Base-by-base conservation (phyloP, 2,329 filamentous ascomycete genomes). In the Lasiodiplodia gonubiensis region DNA sequence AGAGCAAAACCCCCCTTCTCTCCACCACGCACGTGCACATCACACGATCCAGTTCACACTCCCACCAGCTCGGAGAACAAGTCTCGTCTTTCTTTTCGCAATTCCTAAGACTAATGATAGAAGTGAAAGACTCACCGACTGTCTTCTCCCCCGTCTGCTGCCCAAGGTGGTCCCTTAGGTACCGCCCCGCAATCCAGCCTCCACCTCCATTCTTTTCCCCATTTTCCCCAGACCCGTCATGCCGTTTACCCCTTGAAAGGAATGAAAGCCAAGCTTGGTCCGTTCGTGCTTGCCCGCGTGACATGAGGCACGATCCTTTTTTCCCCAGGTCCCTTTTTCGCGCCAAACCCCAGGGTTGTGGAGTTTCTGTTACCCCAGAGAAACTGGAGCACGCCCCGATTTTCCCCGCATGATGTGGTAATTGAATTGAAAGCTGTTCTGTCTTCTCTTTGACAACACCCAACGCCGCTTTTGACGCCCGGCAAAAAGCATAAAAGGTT, bases 321-420 rank as follows among this genome's bases (percentile, higher is more conserved):
- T 37, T 30, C n/a, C 33, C 52, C 52, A 35, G 52, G 30, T 33
- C 30, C 7, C 30, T 11, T 35, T 30, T 25, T n/a, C 18, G 5
- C 21, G n/a, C 18, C 48, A 33, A 4, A 54, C 52, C 21, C 54
- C 35, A 18, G 11, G 27, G 12, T 12, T n/a, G 16, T 30, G 27
- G 4, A 53, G 51, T 37, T 37, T 35, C 54, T 42, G 37, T 57
- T 57, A 57, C 54, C 54, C 54, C 35, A 57, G 54, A 57, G 54
- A 57, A 57, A 57, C 25, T 54, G 27, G 23, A 6, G 8, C 18
- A 12, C 12, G 14, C 52, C 27, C 52, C 52, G 52, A 25, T 16
- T 57, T 57, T 57, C 54, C 21, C 54, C 54, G 54, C 52, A 35
- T n/a, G 21, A 42, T 42, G 39, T n/a, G 39, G 18, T 42, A 18